A percentile compares a stretch with the other conserved stretches of the same genome.
These are phyloP conservation scores for Eutypa lata DNA, from an alignment of 2,329 filamentous ascomycete genomes.

Conservation along the genomic window DNA sequence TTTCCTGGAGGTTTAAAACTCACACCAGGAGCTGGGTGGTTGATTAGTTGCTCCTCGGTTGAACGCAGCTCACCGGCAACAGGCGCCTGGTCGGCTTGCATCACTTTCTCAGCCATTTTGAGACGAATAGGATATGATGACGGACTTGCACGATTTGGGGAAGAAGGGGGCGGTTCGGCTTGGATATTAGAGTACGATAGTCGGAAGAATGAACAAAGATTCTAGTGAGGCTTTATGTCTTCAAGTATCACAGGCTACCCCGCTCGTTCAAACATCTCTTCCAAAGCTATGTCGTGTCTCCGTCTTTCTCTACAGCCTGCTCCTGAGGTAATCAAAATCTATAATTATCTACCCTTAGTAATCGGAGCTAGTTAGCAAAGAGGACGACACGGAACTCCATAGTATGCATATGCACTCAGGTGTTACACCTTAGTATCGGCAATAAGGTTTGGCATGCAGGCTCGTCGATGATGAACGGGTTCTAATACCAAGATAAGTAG, in stretches of 20 bases:
- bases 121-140: not conserved
- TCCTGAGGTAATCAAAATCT: not conserved
- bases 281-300: too few relatives aligned
- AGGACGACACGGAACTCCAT: not conserved
- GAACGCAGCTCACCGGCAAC: slow-evolving; percentile 12
- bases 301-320: too few relatives aligned
- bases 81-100: slow-evolving; percentile 19
- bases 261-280: too few relatives aligned
- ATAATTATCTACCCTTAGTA: not conserved
- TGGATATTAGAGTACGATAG: not conserved
- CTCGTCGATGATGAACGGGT: not conserved
- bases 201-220: too few relatives aligned
- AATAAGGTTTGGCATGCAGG: not conserved
- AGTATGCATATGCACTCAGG: not conserved
- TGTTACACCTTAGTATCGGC: too few relatives aligned
- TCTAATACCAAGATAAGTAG: not conserved
- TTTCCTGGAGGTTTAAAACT: not conserved
- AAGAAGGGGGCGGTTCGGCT: not conserved
- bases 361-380: too few relatives aligned
- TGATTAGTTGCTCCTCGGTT: slow-evolving; percentile 17
- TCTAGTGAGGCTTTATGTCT: too few relatives aligned
- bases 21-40: slow-evolving; percentile 17
- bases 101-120: slow-evolving; percentile 11
- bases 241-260: too few relatives aligned
- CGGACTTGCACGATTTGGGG: not conserved